phyloP scores from a whole-genome alignment of 192 early-diverging fungal genomes.

The Coemansia sp. region DNA sequence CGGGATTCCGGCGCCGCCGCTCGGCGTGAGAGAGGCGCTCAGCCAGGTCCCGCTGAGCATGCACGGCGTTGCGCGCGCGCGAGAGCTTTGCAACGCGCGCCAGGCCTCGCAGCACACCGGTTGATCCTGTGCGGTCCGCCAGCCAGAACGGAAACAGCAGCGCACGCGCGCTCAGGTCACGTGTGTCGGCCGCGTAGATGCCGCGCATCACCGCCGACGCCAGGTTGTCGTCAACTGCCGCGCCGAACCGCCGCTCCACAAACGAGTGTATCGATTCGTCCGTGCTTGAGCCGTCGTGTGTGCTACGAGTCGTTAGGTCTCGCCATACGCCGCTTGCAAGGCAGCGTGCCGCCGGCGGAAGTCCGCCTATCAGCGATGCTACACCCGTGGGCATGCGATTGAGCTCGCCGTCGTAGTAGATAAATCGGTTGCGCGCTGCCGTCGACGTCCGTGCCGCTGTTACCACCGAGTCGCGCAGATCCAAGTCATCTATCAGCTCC shows the following conservation, averaged over 20 bases:
- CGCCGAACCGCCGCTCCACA: constrained; percentile 75
- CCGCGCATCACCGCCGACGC: constrained; percentile 90
- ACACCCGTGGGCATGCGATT: constrained; percentile 66
- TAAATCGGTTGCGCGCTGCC: constrained; percentile 80
- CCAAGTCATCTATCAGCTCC: constrained; percentile 73
- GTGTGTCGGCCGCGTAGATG: constrained; percentile 89
- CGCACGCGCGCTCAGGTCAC: constrained; percentile 71
- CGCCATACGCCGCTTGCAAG: constrained; percentile 57
- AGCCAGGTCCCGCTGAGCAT: constrained; percentile 17
- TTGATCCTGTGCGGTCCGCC: constrained; percentile 52
- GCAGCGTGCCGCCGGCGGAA: constrained; percentile 59
- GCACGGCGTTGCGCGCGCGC: constrained; percentile 24
- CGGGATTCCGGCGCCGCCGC: constrained; percentile 39
- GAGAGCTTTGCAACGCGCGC: constrained; percentile 31
- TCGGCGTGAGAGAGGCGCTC: constrained; percentile 14
- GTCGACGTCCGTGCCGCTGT: constrained; percentile 62
- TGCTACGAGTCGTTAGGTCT: constrained; percentile 18
- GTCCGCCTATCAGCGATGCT: constrained; percentile 51
- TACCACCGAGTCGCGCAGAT: constrained; percentile 60
- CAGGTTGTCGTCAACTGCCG: constrained; percentile 73
- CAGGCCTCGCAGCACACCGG: constrained; percentile 31
- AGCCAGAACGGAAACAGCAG: constrained; percentile 74
- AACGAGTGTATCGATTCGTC: constrained; percentile 91
- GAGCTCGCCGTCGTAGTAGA: constrained; percentile 70
- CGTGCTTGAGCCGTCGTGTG: neutral